Base-by-base conservation (phyloP, 768 basidiomycete species). In the Tricholoma terreum region DNA sequence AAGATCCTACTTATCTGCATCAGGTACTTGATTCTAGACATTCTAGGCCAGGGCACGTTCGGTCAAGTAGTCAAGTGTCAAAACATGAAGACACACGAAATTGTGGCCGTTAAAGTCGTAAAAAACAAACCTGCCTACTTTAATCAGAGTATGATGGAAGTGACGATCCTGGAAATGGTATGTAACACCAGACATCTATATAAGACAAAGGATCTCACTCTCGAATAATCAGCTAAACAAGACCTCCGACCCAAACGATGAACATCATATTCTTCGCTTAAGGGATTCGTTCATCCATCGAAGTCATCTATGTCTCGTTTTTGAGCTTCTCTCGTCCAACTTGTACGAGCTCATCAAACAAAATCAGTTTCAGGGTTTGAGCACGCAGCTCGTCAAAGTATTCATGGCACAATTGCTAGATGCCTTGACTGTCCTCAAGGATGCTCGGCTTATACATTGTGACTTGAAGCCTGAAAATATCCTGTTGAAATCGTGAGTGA, bases 91-190 rank as follows among this genome's bases (percentile, higher is more conserved):
- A 97, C 93, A 30, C 94, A 98, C 73, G 96, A 98, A 70, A 92
- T 98, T 54, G 94, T 97, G 43, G 97, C 97, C 21, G 97, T 99
- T 59, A 99, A 98, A 74, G 97, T 99, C 7, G 94, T 99, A 63
- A 99, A 99, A 79, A 99, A 99, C 74, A 99, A 98, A 74, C 97
- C 96, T 5, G 97, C 97, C 0, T 99, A 99, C 77, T 94, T 97
- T 73, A 98, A 98, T 69, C 97, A 99, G 75, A 93, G 90, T 72
- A 98, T 97, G 91, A 99, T 99, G 97, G 97, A 99, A 73, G 96
- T 98, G 24, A 97, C 94, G 1, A 98, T 99, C 59, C 79, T 99
- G 45, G 94, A 98, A 71, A 77, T 98, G 75, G 95, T 95, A 55
- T 59, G 91, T 81, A 6, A 42, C 54, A n/a, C 46, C 5, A 11